A percentile compares a stretch with the other conserved stretches of the same genome.
Conservation (phyloP, 495 filamentous ascomycete species). For the Podospora australis region DNA sequence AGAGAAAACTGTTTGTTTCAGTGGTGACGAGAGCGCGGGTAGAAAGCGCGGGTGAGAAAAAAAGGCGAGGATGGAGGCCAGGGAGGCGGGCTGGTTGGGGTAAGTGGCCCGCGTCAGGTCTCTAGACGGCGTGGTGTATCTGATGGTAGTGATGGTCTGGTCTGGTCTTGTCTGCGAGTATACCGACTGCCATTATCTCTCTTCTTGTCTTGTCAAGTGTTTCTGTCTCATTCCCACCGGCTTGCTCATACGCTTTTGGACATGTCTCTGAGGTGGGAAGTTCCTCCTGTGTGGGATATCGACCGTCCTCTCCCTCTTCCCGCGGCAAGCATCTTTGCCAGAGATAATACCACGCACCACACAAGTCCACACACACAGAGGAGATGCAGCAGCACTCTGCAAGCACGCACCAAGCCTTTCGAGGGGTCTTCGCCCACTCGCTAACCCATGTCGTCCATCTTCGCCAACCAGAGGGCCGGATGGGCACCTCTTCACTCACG, state of each 20-base stretch:
- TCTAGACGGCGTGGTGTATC: too few relatives aligned
- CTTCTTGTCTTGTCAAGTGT: background rate
- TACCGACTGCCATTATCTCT: background rate
- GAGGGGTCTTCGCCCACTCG: slow-evolving; percentile 19
- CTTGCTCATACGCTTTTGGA: too few relatives aligned
- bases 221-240: background rate
- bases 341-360: background rate
- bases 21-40: too few relatives aligned
- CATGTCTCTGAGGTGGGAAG: too few relatives aligned
- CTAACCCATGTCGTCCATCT: slow-evolving; percentile 17
- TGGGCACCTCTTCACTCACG: slow-evolving; percentile 1
- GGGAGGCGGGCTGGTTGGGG: too few relatives aligned
- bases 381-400: slow-evolving; percentile 2
- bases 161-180: background rate
- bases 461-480: slow-evolving; percentile 15
- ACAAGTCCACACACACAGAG: too few relatives aligned
- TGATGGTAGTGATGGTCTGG: too few relatives aligned
- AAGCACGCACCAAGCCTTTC: slow-evolving; percentile 16
- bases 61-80: background rate
- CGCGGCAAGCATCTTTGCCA: too few relatives aligned
- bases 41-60: too few relatives aligned
- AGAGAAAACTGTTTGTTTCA: too few relatives aligned
- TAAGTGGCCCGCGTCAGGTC: too few relatives aligned
- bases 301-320: background rate
- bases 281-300: too few relatives aligned